Base-by-base conservation (phyloP, 2,329 filamentous ascomycete species). In the Pseudogymnoascus sp. region DNA sequence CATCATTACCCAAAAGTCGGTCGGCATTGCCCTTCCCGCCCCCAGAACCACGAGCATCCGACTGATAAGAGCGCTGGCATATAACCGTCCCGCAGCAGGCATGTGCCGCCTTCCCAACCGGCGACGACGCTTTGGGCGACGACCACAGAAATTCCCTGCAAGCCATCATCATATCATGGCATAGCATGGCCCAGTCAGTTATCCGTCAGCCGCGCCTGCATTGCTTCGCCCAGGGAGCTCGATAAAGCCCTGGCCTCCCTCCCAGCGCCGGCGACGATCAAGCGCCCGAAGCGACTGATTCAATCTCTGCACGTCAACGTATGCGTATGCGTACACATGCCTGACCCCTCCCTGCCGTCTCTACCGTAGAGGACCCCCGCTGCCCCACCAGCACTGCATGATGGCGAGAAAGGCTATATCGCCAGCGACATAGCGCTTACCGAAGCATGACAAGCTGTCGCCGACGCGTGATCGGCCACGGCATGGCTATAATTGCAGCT, bases 41-140 rank as follows among this genome's bases (percentile, higher is more conserved):
- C 47, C 47, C 50, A 33, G 50, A 56, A 56, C 47, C 47, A 53
- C n/a, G n/a, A 56, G 50, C 50, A 56, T 56, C 50, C 33, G 50
- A 26, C n/a, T n/a, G 29, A 56, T 56, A 56, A 33, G 10, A 56
- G 26, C 47, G 26, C 50, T 56, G 50, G 50, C 50, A 56, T 56
- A 56, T 56, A 56, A 19, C 50, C 50, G 29, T 53, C 26, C 47
- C 47, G 47, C n/a, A 53, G 26, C 47, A 53, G 26, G 47, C 47
- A 53, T 53, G 1, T 33, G 14, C 24, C 47, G 47, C n/a, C 31
- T 19, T 26, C 19, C 47, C 11, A 11, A 31, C 47, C 26, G 26
- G 4, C 26, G 26, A 11, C 47, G 47, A 31, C 47, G 47, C 26
- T 31, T 53, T 53, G 47, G 47, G 47, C 29, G 47, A 31, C 26